A percentile compares a stretch with the other conserved stretches of the same genome.
These are phyloP conservation scores for Emergomyces pasteurianus DNA, from an alignment of 2,329 filamentous ascomycete genomes.

Conservation along the genomic window DNA sequence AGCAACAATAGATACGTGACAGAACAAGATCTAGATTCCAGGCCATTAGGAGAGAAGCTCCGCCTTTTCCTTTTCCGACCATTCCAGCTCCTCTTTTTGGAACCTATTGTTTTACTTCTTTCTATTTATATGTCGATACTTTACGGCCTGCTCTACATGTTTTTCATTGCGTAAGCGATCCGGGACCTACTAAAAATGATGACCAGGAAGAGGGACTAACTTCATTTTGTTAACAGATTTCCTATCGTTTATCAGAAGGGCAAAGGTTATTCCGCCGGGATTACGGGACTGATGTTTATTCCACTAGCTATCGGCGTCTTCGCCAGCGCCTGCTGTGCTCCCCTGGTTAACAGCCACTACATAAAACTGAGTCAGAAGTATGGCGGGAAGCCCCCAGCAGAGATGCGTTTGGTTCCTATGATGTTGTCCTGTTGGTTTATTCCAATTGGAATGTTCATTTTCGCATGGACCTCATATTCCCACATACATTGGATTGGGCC, in stretches of 20 bases:
- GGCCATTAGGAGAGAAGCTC: conserved; percentile 56
- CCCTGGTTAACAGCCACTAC: conserved; percentile 73
- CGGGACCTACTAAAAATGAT: conserved; percentile 22
- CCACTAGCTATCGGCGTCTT: conserved; percentile 67
- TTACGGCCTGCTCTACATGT: conserved; percentile 41
- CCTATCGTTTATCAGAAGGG: conserved; percentile 61
- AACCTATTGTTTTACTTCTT: conserved; percentile 76
- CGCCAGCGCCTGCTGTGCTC: conserved; percentile 52
- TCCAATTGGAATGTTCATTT: conserved; percentile 54
- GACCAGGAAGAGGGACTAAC: conserved; percentile 7
- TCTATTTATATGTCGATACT: conserved; percentile 76
- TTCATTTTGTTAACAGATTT: conserved; percentile 17
- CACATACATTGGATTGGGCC: conserved; percentile 59
- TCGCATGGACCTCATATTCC: conserved; percentile 57
- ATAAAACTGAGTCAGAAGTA: conserved; percentile 49
- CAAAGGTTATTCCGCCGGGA: conserved; percentile 64
- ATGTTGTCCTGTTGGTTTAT: conserved; percentile 66
- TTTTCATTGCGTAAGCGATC: conserved; percentile 43
- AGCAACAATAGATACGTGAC: conserved; percentile 59
- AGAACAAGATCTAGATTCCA: conserved; percentile 65
- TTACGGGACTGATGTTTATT: conserved; percentile 77
- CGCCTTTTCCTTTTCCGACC: conserved; percentile 66
- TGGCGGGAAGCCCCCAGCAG: conserved; percentile 63
- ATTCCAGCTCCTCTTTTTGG: conserved; percentile 72
- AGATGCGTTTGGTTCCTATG: conserved; percentile 71